Base-by-base conservation (phyloP, 495 filamentous ascomycete species). In the Daldinia caldariorum region DNA sequence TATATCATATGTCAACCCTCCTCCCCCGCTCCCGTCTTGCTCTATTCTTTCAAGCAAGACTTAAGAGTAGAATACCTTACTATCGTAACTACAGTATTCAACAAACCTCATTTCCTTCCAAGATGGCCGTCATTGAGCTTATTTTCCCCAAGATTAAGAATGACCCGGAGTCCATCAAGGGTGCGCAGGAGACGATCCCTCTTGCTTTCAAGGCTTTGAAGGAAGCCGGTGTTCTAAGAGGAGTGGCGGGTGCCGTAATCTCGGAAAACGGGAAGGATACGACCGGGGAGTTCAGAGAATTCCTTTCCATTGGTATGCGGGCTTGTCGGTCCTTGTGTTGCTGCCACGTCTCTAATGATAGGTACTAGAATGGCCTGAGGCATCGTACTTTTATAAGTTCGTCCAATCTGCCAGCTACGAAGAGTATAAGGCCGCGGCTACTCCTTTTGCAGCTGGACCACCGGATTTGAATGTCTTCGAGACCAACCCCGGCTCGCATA, bases 101-200 rank as follows among this genome's bases (percentile, higher is more conserved):
- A 3, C 3, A 22, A 2, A 1, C 20, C 43, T 12, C 20, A 32
- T 12, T 31, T 45, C 38, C 13, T 45, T 14, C 38, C 61, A 71
- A 37, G 31, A 71, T 71, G 69, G 69, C 69, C 13, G 45, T 71
- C 13, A 63, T 71, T 26, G 69, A 71, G 58, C n/a, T 71, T n/a
- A 31, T 71, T 34, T 67, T 67, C 49, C 69, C 69, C 26, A 53
- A 63, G 45, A 13, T 71, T 13, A 71, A 67, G 37, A 71, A 63
- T 3, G 63, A 67, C 16, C 50, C 69, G 0, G 69, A 63, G 6
- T 22, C 34, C 6, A 13, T 67, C 13, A 63, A 71, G 22, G 54
- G 37, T 47, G 58, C 57, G 1, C 18, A 55, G 1, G 34, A 18
- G 9, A 58, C 49, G 9, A 3, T 67, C 4, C 58, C 63, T 0